Evolutionary conservation across 352 stramenopile species (phyloP), one percentile per base, ranked within the genome.

Genomic region (Phytophthora agathidicida): DNA sequence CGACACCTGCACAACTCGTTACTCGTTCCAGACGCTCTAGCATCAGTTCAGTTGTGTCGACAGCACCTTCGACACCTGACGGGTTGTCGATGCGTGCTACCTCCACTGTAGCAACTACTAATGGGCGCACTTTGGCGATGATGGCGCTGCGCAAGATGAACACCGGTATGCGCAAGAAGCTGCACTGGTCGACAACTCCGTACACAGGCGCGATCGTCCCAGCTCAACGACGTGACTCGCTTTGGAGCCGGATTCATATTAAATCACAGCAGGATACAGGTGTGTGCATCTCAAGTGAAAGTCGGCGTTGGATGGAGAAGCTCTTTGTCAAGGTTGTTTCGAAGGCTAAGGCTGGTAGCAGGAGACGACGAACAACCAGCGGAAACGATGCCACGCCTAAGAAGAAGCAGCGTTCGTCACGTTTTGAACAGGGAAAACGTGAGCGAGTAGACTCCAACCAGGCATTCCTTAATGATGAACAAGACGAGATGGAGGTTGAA

Each of bases 171-270:
- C 78, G 83, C 23, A 93, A 93, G 65, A 90, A 89, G 42, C 66
- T 93, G 13, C 80, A 93, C 30, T 93, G 83, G 83, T 81, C 73
- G 2, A 84, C 84, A 20, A 88, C 67, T n/a, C 45, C 68, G 22
- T 62, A 77, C 49, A 66, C 66, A 14, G 68, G 58, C 6, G 57
- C 77, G 11, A 46, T 73, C 16, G 23, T 69, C 2, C 42, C 52
- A 24, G 50, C 45, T 38, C 61, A 68, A 17, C 61, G 65, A 6
- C 77, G 60, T 14, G 61, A 85, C 14, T 86, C 77, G 19, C 60
- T 91, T 11, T 91, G 82, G 82, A 77, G 67, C 32, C 53, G 60
- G 14, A 58, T 76, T 20, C 48, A 77, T n/a, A 45, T 48, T 17
- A 82, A 68, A 50, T 41, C 37, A 10, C 28, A 51, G 24, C 47